phyloP scores from a whole-genome alignment of 169 alveolate genomes.

The Babesia ovata region DNA sequence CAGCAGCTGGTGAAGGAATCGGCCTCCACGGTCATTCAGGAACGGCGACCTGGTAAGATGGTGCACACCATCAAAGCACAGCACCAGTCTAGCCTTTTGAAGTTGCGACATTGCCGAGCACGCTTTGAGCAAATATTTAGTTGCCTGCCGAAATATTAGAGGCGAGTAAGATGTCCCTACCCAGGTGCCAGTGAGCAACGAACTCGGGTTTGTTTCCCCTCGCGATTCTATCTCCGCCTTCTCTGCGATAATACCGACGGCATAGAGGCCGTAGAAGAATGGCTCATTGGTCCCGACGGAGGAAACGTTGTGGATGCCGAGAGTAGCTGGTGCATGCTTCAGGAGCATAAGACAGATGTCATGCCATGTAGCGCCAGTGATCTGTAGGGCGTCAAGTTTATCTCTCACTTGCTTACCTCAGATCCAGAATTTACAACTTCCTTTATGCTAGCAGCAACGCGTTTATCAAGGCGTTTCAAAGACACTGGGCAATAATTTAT shows the following conservation, averaged over 20 bases:
- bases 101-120: not conserved
- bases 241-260: conserved; percentile 47
- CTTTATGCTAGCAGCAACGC: not conserved
- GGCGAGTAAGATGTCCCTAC: not conserved
- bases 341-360: conserved; percentile 15
- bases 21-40: conserved; percentile 42
- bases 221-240: conserved; percentile 22
- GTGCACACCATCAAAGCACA: conserved; percentile 54
- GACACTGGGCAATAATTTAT: conserved; percentile 1
- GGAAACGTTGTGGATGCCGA: conserved; percentile 8
- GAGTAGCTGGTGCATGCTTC: conserved; percentile 28
- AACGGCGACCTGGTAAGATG: conserved; percentile 40
- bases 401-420: not conserved
- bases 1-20: conserved; percentile 31
- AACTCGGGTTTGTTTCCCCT: conserved; percentile 14
- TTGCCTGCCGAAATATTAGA: conserved; percentile 13
- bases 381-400: not conserved
- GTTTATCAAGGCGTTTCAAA: conserved; percentile 5
- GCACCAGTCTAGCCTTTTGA: conserved; percentile 15
- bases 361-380: not conserved
- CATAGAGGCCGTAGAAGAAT: conserved; percentile 9
- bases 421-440: not conserved
- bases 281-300: not conserved
- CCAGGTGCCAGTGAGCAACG: conserved; percentile 45
- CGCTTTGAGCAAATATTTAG: conserved; percentile 10